Evolutionary conservation across 345 rosid species (phyloP).

Genomic region (Brassica carinata): DNA sequence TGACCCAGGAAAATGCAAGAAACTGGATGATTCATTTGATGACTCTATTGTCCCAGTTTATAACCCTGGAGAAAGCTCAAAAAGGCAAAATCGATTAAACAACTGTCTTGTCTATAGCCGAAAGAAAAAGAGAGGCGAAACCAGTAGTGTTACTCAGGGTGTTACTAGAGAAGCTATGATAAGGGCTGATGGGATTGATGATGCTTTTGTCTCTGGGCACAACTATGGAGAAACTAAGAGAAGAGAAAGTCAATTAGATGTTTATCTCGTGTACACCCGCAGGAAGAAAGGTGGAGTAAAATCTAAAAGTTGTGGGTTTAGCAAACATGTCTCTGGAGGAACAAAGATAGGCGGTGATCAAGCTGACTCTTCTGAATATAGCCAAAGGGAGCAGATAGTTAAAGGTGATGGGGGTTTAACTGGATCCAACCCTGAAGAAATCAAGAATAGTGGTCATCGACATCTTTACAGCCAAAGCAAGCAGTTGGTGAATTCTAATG

Average conservation of each 20-base stretch:
- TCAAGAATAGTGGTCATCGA: constrained; percentile 30
- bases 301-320: constrained; percentile 13
- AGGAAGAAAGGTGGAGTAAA: constrained; percentile 31
- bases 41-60: constrained; percentile 28
- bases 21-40: constrained; percentile 24
- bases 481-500: constrained; percentile 33
- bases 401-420: constrained; percentile 19
- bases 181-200: constrained; percentile 22
- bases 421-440: constrained; percentile 7
- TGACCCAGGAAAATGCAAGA: constrained; percentile 3
- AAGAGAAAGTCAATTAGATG: constrained; percentile 21
- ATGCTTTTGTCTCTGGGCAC: constrained; percentile 20
- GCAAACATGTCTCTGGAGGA: constrained; percentile 15
- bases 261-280: constrained; percentile 27
- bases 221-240: constrained; percentile 30
- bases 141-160: constrained; percentile 14
- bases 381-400: constrained; percentile 20
- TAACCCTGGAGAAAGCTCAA: constrained; percentile 18
- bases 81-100: constrained; percentile 28
- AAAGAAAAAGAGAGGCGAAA: constrained; percentile 24
- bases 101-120: constrained; percentile 40
- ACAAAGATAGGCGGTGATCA: constrained; percentile 26
- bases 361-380: constrained; percentile 14
- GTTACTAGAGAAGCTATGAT: constrained; percentile 10
- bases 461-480: constrained; percentile 48